phyloP scores from a whole-genome alignment of 371 early-diverging fungal species.

The Haplosporangium sp. region DNA sequence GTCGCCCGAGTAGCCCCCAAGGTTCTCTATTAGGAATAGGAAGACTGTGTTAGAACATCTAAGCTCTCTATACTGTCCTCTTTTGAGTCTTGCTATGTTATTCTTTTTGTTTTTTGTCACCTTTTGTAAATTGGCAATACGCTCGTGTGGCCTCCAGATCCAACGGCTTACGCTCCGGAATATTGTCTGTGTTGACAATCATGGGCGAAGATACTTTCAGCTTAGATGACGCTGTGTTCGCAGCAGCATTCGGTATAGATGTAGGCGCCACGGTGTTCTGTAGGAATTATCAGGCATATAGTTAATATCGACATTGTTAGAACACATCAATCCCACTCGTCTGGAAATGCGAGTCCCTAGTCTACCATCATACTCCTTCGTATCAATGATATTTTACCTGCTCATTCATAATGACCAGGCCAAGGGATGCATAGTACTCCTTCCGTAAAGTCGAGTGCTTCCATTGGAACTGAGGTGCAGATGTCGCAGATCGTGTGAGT shows the following conservation, averaged over 20 bases:
- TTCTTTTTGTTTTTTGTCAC: background rate
- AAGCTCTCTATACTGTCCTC: too few relatives aligned
- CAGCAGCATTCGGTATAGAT: constrained; percentile 18
- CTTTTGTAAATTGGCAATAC: constrained; percentile 42
- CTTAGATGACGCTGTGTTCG: constrained; percentile 12
- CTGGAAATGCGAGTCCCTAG: too few relatives aligned
- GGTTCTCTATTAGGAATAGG: constrained; percentile 57
- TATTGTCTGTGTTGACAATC: constrained; percentile 32
- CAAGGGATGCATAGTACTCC: constrained; percentile 54
- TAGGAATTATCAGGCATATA: too few relatives aligned
- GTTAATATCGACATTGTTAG: background rate
- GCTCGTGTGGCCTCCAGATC: constrained; percentile 29
- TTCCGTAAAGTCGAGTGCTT: constrained; percentile 53
- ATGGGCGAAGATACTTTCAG: constrained; percentile 38
- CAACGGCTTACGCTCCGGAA: constrained; percentile 33
- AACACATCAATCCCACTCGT: too few relatives aligned
- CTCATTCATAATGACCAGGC: constrained; percentile 34
- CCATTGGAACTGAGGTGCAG: constrained; percentile 57
- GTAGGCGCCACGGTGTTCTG: constrained; percentile 4
- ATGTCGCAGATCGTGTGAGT: background rate
- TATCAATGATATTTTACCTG: constrained; percentile 15
- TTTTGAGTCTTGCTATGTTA: too few relatives aligned
- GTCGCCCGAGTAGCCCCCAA: constrained; percentile 67
- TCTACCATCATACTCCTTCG: too few relatives aligned
- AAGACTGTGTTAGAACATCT: background rate